phyloP scores from a whole-genome alignment of 176 grass and related monocot species.

The Phoenix roebelenii region DNA sequence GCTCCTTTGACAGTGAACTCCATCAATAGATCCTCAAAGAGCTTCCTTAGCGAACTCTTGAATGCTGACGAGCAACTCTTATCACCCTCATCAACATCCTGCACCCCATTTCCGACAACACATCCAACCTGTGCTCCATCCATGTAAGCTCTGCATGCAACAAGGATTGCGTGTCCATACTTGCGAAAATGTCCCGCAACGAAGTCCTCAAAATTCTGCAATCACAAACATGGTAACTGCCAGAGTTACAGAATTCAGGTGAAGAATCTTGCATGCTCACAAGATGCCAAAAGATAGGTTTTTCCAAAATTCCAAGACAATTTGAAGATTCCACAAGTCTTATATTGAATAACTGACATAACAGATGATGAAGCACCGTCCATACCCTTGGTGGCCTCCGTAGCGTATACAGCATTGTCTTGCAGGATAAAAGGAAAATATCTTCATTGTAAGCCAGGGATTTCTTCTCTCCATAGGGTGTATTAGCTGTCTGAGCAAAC shows the following conservation, averaged over 20 bases:
- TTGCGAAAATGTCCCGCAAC: slow-evolving; percentile 31
- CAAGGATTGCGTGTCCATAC: slow-evolving; percentile 25
- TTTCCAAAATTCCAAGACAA: too few species aligned
- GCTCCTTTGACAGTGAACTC: slow-evolving; percentile 21
- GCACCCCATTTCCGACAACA: neutral
- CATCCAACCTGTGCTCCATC: slow-evolving; percentile 41
- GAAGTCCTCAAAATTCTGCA: slow-evolving; percentile 56
- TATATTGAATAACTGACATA: neutral
- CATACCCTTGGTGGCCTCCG: slow-evolving; percentile 49
- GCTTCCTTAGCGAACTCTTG: slow-evolving; percentile 23
- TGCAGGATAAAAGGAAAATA: slow-evolving; percentile 46
- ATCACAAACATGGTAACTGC: neutral
- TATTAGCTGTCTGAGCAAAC: slow-evolving; percentile 28
- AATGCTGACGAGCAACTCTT: slow-evolving; percentile 36
- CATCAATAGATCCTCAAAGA: slow-evolving; percentile 27
- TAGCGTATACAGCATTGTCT: slow-evolving; percentile 59
- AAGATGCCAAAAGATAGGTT: too few species aligned
- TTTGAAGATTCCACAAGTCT: too few species aligned
- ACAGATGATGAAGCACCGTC: neutral
- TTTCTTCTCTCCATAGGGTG: slow-evolving; percentile 37
- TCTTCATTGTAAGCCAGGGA: slow-evolving; percentile 60
- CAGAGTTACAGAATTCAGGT: neutral
- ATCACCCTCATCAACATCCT: slow-evolving; percentile 14
- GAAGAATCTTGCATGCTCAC: neutral
- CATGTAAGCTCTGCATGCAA: slow-evolving; percentile 35